Percentiles rank a stretch among this genome's conserved stretches.
Conservation (phyloP, 2,329 filamentous ascomycete species). For the Colletotrichum gigasporum region DNA sequence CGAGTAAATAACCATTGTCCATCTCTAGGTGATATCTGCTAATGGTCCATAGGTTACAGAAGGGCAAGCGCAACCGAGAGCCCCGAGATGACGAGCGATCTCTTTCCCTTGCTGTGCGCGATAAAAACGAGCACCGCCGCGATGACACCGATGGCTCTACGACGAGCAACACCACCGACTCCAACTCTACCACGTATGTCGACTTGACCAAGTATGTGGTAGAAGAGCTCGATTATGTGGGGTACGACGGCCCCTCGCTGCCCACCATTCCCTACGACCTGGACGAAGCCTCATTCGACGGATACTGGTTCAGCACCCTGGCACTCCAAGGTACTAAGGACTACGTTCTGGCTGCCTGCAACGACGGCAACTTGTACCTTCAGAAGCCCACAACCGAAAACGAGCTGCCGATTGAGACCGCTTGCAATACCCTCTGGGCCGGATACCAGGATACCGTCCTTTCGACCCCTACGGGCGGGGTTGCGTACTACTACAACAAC, state of each 20-base stretch:
- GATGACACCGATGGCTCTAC: not conserved
- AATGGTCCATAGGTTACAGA: too few relatives aligned
- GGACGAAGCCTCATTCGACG: conserved; percentile 36
- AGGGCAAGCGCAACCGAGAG: not conserved
- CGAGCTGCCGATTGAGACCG: not conserved
- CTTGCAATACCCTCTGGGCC: not conserved
- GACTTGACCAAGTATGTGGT: not conserved
- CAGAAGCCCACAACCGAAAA: not conserved
- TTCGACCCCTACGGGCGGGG: not conserved
- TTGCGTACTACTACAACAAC: conserved; percentile 5
- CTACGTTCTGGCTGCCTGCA: not conserved
- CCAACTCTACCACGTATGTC: not conserved
- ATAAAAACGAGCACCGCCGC: not conserved
- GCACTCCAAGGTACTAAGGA: not conserved
- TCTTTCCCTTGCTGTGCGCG: not conserved
- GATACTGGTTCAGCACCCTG: conserved; percentile 38
- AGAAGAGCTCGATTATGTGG: not conserved
- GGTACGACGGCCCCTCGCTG: not conserved
- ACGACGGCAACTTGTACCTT: conserved; percentile 3
- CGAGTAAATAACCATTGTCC: not conserved
- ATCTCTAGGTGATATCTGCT: too few relatives aligned
- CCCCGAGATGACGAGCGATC: not conserved
- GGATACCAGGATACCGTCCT: not conserved
- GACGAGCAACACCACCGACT: not conserved
- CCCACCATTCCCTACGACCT: not conserved